Base-by-base conservation (phyloP, 257 asterid genomes). In the Primulina tabacum region DNA sequence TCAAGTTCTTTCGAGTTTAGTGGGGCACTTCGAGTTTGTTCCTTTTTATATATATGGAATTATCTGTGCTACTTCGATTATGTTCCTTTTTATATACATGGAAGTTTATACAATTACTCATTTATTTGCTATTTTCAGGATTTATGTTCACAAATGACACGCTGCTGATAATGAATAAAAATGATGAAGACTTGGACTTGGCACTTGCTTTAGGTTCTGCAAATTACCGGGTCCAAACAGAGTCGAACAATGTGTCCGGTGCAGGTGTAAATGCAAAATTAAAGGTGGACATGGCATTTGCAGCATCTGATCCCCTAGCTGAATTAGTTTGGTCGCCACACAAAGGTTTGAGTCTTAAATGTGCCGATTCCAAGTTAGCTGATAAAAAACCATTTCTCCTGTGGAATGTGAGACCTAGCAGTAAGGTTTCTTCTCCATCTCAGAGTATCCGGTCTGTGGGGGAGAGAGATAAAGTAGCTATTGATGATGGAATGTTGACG, bases 221-320 rank as follows among this genome's bases (percentile, higher is more conserved):
- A 63, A 71, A 68, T 43, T 69, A 67, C 78, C 33, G 69, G 68
- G 77, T 26, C 2, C 11, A 38, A 76, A 60, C 76, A 18, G 60
- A 81, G 64, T 53, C 60, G 75, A 60, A 76, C 35, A 65, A 56
- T 37, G 38, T 71, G 73, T 63, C 75, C 32, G 97, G 97, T 87
- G 95, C 87, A 90, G 92, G 96, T 90, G 96, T 64, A 88, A 90
- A 89, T 87, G 97, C 96, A 85, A 77, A 75, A 58, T 77, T 84
- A 40, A 60, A 69, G 43, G 73, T 64, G 62, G 81, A 81, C 69
- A 64, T 80, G 84, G 77, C 87, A 65, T 81, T 79, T 81, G 79
- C 85, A 53, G 83, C 87, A 53, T 81, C 89, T 56, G 88, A 87
- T 75, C 88, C 94, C 67, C 77, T 87, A 9, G 77, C 89, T 38